Evolutionary conservation across 108 stramenopile genomes (phyloP), one percentile per base, ranked within the genome.

Genomic region (Epithemia pelagica): DNA sequence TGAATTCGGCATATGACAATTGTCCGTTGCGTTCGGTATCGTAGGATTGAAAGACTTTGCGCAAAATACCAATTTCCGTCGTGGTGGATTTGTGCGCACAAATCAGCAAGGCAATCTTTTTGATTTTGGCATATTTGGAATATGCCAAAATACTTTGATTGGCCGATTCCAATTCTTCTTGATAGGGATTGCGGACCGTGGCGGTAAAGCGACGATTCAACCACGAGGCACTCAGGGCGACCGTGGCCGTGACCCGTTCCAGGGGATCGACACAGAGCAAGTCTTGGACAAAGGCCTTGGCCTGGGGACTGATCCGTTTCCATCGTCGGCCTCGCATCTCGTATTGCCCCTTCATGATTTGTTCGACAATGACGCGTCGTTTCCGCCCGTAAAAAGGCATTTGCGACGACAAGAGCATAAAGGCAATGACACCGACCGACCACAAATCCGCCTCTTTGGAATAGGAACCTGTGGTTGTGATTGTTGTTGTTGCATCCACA

Each of bases 401-500:
- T 59, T 85, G 81, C 32, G 72, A 74, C 5, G 81, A 80, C 55
- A 91, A 72, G 5, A 91, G 66, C 87, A 91, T 91, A 67, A 88
- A 95, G 0, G 83, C 65, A 56, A 91, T 75, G 7, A 91, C 90
- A 37, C 87, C 83, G 0, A 92, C 62, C 19, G 77, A 78, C 94
- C 94, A 97, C 1, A 92, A 37, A 71, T 97, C 96, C 51, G 82
- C 90, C 65, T 90, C 77, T 15, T 72, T 30, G 24, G 73, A 77
- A 60, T 97, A 94, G 52, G 74, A 62, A 7, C 94, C 96, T 61
- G 67, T 46, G 37, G 15, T 10, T 46, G n/a, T n/a, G n/a, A n/a
- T n/a, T n/a, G n/a, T n/a, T n/a, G n/a, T n/a, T n/a, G n/a, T n/a
- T n/a, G n/a, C n/a, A n/a, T n/a, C n/a, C n/a, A n/a, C n/a, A n/a